Percentiles rank a stretch among this genome's conserved stretches.
These are phyloP conservation scores for Geum urbanum DNA, from an alignment of 306 rosid species.

Conservation along the genomic window DNA sequence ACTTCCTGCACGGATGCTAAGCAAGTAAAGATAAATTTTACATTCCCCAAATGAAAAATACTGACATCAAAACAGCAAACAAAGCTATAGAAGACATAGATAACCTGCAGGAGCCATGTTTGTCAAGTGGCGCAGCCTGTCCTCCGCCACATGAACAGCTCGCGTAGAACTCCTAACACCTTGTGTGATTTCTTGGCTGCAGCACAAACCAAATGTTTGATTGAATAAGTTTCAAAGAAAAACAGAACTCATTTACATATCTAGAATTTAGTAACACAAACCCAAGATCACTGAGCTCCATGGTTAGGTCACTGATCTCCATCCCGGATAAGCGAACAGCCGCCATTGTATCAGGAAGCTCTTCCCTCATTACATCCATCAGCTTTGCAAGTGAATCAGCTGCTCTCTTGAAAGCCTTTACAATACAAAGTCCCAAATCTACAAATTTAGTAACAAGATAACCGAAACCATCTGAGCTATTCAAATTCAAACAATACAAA, in stretches of 20 bases:
- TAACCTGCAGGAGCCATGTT: constrained; percentile 67
- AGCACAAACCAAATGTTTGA: constrained; percentile 11
- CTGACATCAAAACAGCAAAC: background rate
- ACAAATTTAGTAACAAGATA: background rate
- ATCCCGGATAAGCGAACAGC: constrained; percentile 86
- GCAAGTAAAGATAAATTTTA: constrained; percentile 49
- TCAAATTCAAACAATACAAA: constrained; percentile 28
- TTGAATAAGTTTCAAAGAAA: background rate
- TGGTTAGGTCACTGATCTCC: constrained; percentile 88
- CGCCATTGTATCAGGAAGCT: constrained; percentile 88
- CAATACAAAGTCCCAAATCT: background rate
- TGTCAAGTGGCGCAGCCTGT: constrained; percentile 58
- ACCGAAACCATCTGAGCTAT: background rate
- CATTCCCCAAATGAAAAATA: constrained; percentile 21
- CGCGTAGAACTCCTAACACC: constrained; percentile 86
- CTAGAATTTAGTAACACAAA: constrained; percentile 14
- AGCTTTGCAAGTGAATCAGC: constrained; percentile 87
- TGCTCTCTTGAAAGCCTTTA: constrained; percentile 85
- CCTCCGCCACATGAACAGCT: constrained; percentile 65
- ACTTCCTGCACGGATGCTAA: constrained; percentile 65
- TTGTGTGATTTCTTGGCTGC: constrained; percentile 78
- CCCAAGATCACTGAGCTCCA: constrained; percentile 88
- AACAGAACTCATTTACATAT: background rate
- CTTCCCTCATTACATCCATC: constrained; percentile 83
- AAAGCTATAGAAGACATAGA: constrained; percentile 7